A percentile compares a stretch with the other conserved stretches of the same genome.
phyloP scores from a whole-genome alignment of 2,329 filamentous ascomycete genomes.

The Aspergillus intermedius region DNA sequence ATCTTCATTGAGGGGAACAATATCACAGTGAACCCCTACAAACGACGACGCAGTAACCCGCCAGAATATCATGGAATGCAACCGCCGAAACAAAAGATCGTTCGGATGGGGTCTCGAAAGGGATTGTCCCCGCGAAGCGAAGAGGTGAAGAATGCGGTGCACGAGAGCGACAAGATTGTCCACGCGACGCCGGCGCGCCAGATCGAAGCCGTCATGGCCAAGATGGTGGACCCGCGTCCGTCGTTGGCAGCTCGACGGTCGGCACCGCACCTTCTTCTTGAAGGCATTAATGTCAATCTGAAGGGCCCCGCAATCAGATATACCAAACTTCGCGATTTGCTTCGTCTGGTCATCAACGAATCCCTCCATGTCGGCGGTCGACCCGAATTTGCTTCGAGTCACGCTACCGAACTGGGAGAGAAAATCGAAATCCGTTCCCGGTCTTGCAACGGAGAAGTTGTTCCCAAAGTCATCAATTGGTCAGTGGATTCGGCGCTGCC shows the following conservation, averaged over 20 bases:
- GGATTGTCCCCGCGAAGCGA: slow-evolving; percentile 34
- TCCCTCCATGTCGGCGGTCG: slow-evolving; percentile 43
- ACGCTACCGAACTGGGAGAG: slow-evolving; percentile 40
- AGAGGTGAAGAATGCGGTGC: slow-evolving; percentile 36
- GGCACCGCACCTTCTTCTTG: slow-evolving; percentile 29
- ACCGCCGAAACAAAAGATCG: slow-evolving; percentile 31
- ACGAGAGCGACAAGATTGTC: slow-evolving; percentile 37
- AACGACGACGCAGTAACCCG: slow-evolving; percentile 39
- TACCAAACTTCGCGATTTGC: slow-evolving; percentile 40
- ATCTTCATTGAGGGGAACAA: slow-evolving; percentile 39
- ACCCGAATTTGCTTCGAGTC: slow-evolving; percentile 42
- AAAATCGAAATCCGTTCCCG: slow-evolving; percentile 40
- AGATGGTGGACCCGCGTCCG: slow-evolving; percentile 30
- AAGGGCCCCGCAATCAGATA: slow-evolving; percentile 33
- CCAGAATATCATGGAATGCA: slow-evolving; percentile 28
- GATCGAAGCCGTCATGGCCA: slow-evolving; percentile 35
- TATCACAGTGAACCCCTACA: slow-evolving; percentile 39
- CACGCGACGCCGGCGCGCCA: slow-evolving; percentile 29
- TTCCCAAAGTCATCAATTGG: slow-evolving; percentile 42
- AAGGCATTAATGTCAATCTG: slow-evolving; percentile 30
- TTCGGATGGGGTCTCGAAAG: slow-evolving; percentile 25
- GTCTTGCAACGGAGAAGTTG: slow-evolving; percentile 40
- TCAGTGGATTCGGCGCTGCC: slow-evolving; percentile 42
- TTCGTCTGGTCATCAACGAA: slow-evolving; percentile 43
- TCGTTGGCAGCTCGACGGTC: slow-evolving; percentile 31